Base-by-base conservation (phyloP, 345 rosid species). In the Hibiscus syriacus region DNA sequence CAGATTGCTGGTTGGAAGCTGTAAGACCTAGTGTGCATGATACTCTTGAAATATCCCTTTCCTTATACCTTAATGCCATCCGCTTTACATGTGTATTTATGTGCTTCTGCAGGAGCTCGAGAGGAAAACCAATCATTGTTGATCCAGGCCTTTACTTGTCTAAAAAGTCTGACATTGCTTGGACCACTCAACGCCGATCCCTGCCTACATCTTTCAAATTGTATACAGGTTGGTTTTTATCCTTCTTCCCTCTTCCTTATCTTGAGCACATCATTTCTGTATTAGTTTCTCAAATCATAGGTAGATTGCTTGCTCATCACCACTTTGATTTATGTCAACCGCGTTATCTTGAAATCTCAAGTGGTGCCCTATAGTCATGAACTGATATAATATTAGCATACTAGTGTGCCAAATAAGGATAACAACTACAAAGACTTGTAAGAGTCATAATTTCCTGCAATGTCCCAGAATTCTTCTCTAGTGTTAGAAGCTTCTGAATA, bases 141-240 rank as follows among this genome's bases (percentile, higher is more conserved):
- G 98, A 93, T 76, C 98, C 98, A 3, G 98, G 97, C 17, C 77
- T 93, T 30, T 90, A 93, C 88, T 73, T 90, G 52, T 93, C 96
- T 2, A 89, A 86, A 82, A 93, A 93, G 81, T 84, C 92, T 7
- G 90, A 90, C 27, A 71, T 93, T 74, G 86, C 96, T 74, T 80
- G 82, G 85, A 93, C 97, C 63, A 85, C 88, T 52, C 98, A 93
- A 70, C 94, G 91, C 11, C 79, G 98, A 58, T 87, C 98, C 36
- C 70, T 93, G 77, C 97, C 98, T 52, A 78, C 97, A 1, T 78
- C 94, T 64, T 93, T 90, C 77, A 89, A 87, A 83, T 72, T 93
- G 63, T 90, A 41, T 16, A 41, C 46, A 41, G 46, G 4, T n/a
- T n/a, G n/a, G n/a, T 11, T 41, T 13, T 41, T 41, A 2, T 41